Evolutionary conservation across 768 basidiomycete species (phyloP), one percentile per base, ranked within the genome.

Genomic region (Coprinellus micaceus): DNA sequence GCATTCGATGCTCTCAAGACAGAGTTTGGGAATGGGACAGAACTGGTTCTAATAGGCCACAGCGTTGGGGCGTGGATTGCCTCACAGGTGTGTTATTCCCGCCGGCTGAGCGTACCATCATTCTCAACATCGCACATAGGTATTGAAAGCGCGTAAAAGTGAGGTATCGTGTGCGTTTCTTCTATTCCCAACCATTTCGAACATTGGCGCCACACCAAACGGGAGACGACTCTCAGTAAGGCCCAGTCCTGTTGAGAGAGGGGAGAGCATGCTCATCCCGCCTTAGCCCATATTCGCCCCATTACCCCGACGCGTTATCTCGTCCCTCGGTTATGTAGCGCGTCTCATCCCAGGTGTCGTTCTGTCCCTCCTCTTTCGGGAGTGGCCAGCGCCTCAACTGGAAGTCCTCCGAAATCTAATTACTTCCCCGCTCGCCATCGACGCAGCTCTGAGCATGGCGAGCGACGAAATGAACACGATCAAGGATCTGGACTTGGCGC

Each of bases 21-120:
- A 15, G 61, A 53, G n/a, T 79, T 71, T 61, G 61, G 69, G 11
- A 25, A 58, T n/a, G 58, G 65, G 6, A 67, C 72, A 12, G 75
- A 67, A 55, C 65, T 85, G 25, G 66, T 85, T 17, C 22, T 88
- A 0, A 65, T 78, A 21, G 86, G 84, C 9, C 89, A 92, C 59
- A 89, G 86, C 53, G 80, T 91, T 13, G 90, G 90, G 1, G 71
- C 81, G 1, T 93, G 89, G 88, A 73, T 92, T 51, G 66, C 77
- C 3, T 63, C 82, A 28, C 82, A 90, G 74, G 85, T 82, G 33
- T 61, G 25, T 37, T 25, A 37, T 28, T 54, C 30, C 26, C 54
- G 30, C 56, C 25, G 59, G 5, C 36, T 46, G 40, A 7, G 5
- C 19, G 40, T 43, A 5, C 13, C n/a, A 25, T 58, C 11, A 30